These are phyloP conservation scores for Colletotrichum navitas DNA, from an alignment of 2,329 filamentous ascomycete genomes.

Conservation along the genomic window DNA sequence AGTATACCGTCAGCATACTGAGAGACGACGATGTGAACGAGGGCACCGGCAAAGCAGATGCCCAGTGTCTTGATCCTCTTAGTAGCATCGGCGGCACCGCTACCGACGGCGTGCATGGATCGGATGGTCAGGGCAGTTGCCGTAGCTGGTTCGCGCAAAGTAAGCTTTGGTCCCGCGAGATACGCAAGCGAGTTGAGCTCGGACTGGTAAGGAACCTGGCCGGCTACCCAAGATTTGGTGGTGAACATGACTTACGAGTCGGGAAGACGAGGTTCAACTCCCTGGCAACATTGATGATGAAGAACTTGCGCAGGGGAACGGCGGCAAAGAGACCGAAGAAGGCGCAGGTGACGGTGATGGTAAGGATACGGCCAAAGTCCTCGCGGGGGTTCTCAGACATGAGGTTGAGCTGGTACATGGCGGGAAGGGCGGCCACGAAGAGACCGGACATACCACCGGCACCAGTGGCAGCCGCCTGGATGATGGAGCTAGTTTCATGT, in stretches of 20 bases:
- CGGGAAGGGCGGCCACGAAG: conserved; percentile 72
- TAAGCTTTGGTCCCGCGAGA: not conserved
- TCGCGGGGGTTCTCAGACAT: conserved; percentile 62
- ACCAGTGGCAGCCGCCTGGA: conserved; percentile 70
- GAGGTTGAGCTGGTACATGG: conserved; percentile 68
- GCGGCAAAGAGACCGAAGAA: conserved; percentile 75
- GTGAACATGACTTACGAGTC: conserved; percentile 48
- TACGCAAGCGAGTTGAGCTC: not conserved
- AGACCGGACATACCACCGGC: conserved; percentile 68
- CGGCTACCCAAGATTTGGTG: not conserved
- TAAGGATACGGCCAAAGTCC: conserved; percentile 69
- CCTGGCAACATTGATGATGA: conserved; percentile 73
- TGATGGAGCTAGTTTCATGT: conserved; percentile 52
- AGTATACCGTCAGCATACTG: conserved; percentile 72
- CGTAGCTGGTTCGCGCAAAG: conserved; percentile 51
- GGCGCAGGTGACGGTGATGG: conserved; percentile 70
- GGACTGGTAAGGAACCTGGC: not conserved
- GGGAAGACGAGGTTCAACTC: conserved; percentile 72
- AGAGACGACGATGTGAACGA: conserved; percentile 66
- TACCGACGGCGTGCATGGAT: conserved; percentile 69
- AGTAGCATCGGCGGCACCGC: conserved; percentile 64
- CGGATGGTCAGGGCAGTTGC: conserved; percentile 73
- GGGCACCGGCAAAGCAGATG: conserved; percentile 62
- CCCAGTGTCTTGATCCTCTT: conserved; percentile 68
- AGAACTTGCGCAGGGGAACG: conserved; percentile 74